phyloP scores from a whole-genome alignment of 23 red algal genomes.

The Agarophyton chilense region DNA sequence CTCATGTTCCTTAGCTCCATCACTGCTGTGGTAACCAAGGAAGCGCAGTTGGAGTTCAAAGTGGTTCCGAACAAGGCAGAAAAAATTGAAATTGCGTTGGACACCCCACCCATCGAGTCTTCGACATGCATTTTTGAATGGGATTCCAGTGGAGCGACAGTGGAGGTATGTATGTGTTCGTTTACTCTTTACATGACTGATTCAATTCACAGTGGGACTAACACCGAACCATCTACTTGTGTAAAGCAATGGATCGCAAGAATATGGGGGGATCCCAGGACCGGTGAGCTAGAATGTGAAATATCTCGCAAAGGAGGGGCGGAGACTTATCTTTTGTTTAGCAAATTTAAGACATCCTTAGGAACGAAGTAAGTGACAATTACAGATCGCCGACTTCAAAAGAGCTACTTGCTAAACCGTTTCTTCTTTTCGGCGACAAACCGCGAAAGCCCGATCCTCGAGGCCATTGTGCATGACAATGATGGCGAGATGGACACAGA shows the following conservation, averaged over 20 bases:
- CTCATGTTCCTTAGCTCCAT: too few relatives aligned
- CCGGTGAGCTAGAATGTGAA: constrained; percentile 65
- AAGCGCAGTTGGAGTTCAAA: constrained; percentile 39
- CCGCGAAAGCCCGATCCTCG: constrained; percentile 49
- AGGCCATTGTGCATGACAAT: constrained; percentile 65
- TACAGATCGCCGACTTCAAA: too few relatives aligned
- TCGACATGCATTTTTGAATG: constrained; percentile 75
- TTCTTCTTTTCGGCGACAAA: too few relatives aligned
- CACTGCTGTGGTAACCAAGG: not conserved
- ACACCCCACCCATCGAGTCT: constrained; percentile 72
- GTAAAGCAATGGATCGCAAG: constrained; percentile 67
- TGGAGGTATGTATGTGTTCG: constrained; percentile 34
- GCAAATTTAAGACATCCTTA: constrained; percentile 54
- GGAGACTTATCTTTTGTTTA: constrained; percentile 69
- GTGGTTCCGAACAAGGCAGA: constrained; percentile 49
- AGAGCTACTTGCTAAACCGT: too few relatives aligned
- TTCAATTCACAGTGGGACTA: too few relatives aligned
- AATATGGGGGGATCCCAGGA: constrained; percentile 38
- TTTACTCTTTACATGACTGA: not conserved
- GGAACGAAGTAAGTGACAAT: constrained; percentile 40
- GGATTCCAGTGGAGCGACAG: constrained; percentile 59
- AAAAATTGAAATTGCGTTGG: constrained; percentile 48
- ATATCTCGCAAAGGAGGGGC: constrained; percentile 53
- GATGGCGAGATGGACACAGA: constrained; percentile 46
- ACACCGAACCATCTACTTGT: too few relatives aligned